Percentiles rank a stretch among this genome's conserved stretches.
These are phyloP conservation scores for Myrmaecium sp. DNA, from an alignment of 2,329 filamentous ascomycete genomes.

Conservation along the genomic window DNA sequence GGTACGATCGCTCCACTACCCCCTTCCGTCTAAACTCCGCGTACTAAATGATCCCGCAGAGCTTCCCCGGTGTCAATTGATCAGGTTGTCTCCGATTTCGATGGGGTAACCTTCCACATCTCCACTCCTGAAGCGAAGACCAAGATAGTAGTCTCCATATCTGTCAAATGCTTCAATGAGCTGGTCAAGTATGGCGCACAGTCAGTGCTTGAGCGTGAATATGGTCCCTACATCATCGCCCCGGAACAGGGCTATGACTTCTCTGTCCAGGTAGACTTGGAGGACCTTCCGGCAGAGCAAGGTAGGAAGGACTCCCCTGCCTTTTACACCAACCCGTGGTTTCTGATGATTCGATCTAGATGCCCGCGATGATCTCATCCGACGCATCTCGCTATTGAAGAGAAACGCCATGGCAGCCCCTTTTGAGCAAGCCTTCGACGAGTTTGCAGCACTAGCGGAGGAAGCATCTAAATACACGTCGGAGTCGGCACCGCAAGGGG, in stretches of 20 bases:
- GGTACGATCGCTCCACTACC: constrained; percentile 35
- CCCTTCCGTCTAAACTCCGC: constrained; percentile 7
- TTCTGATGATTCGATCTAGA: constrained; percentile 34
- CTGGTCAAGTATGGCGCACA: constrained; percentile 86
- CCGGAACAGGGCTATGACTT: constrained; percentile 93
- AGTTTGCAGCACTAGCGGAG: constrained; percentile 72
- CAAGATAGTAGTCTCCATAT: constrained; percentile 85
- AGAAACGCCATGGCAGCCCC: constrained; percentile 98
- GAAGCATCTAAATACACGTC: constrained; percentile 85
- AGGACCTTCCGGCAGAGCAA: constrained; percentile 66
- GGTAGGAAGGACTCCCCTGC: constrained; percentile 27
- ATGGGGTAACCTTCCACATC: constrained; percentile 96
- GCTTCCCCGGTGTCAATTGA: constrained; percentile 78
- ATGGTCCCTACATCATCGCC: constrained; percentile 74
- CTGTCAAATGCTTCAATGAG: constrained; percentile 88
- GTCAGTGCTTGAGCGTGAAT: constrained; percentile 82
- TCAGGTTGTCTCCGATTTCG: constrained; percentile 97
- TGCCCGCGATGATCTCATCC: constrained; percentile 69
- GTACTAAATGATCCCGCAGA: constrained; percentile 31
- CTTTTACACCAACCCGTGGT: background rate
- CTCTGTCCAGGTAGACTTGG: constrained; percentile 77
- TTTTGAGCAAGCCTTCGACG: constrained; percentile 91
- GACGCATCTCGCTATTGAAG: constrained; percentile 79
- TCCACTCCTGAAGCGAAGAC: constrained; percentile 89
- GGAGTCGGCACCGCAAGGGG: constrained; percentile 82